Evolutionary conservation across 2,329 filamentous ascomycete species (phyloP).

Genomic region (Anthostomella pinea): DNA sequence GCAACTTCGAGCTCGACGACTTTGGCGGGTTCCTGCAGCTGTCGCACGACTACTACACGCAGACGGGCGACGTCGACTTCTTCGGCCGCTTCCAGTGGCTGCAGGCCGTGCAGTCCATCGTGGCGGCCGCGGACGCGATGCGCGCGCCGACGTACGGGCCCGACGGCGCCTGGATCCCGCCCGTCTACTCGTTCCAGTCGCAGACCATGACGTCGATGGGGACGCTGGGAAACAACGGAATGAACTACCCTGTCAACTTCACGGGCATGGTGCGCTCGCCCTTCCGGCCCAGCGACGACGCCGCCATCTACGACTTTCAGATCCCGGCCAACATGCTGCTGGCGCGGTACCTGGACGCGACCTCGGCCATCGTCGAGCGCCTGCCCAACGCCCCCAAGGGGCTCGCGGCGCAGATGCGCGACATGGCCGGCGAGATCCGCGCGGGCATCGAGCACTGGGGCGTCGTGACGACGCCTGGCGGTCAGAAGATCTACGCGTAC

Average conservation of each 20-base stretch:
- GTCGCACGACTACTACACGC: conserved; percentile 73
- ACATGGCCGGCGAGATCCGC: conserved; percentile 61
- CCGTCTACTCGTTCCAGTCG: conserved; percentile 72
- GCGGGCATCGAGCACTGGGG: conserved; percentile 68
- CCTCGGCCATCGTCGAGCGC: conserved; percentile 43
- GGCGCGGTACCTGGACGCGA: conserved; percentile 55
- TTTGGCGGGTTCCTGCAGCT: conserved; percentile 83
- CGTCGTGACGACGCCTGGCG: conserved; percentile 46
- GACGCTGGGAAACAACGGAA: conserved; percentile 72
- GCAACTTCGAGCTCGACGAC: conserved; percentile 94
- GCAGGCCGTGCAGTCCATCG: conserved; percentile 65
- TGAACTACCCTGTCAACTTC: conserved; percentile 75
- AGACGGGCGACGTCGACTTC: conserved; percentile 68
- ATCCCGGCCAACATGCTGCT: conserved; percentile 91
- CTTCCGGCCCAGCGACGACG: conserved; percentile 88
- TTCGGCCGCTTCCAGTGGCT: conserved; percentile 75
- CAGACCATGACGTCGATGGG: conserved; percentile 72
- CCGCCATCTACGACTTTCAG: conserved; percentile 80
- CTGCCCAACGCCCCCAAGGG: conserved; percentile 36
- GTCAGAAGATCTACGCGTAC: conserved; percentile 64
- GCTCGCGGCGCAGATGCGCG: conserved; percentile 54
- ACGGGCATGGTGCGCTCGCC: conserved; percentile 83
- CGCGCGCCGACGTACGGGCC: conserved; percentile 58
- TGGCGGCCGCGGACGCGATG: conserved; percentile 68
- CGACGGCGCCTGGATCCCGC: conserved; percentile 27